A percentile compares a stretch with the other conserved stretches of the same genome.
Evolutionary conservation across 208 protist genomes (phyloP).

Genomic region (Leishmania aethiopica): DNA sequence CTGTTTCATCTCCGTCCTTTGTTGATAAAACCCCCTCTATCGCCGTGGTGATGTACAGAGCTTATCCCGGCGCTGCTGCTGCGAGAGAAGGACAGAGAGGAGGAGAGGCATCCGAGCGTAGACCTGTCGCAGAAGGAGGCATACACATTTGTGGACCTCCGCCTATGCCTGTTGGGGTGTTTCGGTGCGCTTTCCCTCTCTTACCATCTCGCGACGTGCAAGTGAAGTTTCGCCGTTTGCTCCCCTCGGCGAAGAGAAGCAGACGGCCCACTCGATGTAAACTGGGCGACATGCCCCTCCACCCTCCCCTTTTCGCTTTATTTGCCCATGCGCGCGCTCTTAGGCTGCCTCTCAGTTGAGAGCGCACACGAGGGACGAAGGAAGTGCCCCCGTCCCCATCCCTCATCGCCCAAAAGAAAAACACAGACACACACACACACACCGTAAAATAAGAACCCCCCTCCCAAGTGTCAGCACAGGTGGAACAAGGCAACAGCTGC

Average conservation of each 20-base stretch:
- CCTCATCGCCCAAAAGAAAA: background rate
- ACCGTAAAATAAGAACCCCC: background rate
- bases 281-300: no score
- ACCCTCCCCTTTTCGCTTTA: background rate
- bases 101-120: background rate
- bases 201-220: background rate
- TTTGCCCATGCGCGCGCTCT: background rate
- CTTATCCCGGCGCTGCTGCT: background rate
- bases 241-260: background rate
- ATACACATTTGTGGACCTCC: no score
- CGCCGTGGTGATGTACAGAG: background rate
- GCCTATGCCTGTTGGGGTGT: background rate
- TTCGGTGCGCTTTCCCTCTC: background rate
- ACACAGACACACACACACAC: background rate
- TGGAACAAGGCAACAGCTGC: background rate
- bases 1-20: background rate
- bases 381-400: background rate
- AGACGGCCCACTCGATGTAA: background rate
- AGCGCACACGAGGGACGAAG: background rate
- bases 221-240: background rate
- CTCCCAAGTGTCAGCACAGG: background rate
- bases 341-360: background rate
- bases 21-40: background rate
- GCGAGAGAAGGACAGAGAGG: background rate
- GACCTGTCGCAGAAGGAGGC: background rate